Conservation (phyloP, 2,329 filamentous ascomycete genomes). For the Rugonectria rugulosa region DNA sequence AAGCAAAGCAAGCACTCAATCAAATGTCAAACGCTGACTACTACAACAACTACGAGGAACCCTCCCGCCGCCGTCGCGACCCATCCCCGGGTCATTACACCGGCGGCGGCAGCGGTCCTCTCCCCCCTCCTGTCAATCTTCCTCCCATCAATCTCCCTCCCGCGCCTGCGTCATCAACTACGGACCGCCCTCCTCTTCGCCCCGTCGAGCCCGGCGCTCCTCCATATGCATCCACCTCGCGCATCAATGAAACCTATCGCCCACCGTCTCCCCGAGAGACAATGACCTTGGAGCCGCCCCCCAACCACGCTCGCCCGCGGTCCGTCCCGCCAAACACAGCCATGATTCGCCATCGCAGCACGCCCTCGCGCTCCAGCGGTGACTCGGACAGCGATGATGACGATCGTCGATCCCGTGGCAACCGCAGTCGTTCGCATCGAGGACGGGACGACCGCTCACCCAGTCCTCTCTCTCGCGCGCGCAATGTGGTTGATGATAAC, state of each 20-base stretch:
- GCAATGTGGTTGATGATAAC: slow-evolving; percentile 51
- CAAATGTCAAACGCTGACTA: slow-evolving; percentile 36
- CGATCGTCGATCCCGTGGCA: slow-evolving; percentile 35
- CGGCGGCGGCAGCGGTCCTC: slow-evolving; percentile 34
- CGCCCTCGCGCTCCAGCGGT: slow-evolving; percentile 26
- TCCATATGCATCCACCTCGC: slow-evolving; percentile 33
- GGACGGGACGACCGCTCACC: slow-evolving; percentile 35
- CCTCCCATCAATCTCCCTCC: slow-evolving; percentile 19
- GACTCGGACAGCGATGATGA: slow-evolving; percentile 33
- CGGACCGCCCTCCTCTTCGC: slow-evolving; percentile 25
- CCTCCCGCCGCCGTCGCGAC: slow-evolving; percentile 36
- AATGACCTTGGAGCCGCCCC: slow-evolving; percentile 41
- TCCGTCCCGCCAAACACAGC: slow-evolving; percentile 43
- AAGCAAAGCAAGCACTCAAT: not conserved
- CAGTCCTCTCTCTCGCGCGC: slow-evolving; percentile 51
- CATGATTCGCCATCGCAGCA: slow-evolving; percentile 34
- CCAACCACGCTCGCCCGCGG: slow-evolving; percentile 40
- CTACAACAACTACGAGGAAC: slow-evolving; percentile 44
- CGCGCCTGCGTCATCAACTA: slow-evolving; percentile 21
- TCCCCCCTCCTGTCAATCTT: slow-evolving; percentile 23
- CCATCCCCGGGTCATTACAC: slow-evolving; percentile 45
- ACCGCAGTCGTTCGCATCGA: slow-evolving; percentile 30
- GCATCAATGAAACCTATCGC: slow-evolving; percentile 36
- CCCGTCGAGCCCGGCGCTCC: slow-evolving; percentile 18
- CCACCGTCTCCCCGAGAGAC: slow-evolving; percentile 35